These are phyloP conservation scores for Auriscalpium vulgare DNA, from an alignment of 768 basidiomycete species.

Conservation along the genomic window DNA sequence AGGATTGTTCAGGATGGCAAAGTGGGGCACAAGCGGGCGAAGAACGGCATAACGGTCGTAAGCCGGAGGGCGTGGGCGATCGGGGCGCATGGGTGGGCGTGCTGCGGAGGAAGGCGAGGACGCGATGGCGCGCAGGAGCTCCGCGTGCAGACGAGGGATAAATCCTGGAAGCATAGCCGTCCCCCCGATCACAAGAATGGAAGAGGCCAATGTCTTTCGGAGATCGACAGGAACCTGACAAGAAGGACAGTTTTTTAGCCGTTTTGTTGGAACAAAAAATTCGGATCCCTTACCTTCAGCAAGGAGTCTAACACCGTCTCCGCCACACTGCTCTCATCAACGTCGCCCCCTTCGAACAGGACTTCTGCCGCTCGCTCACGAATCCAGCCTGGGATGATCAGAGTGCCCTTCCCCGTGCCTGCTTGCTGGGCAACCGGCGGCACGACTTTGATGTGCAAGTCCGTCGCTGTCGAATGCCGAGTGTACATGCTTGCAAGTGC, in stretches of 20 bases:
- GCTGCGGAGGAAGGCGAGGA: constrained; percentile 27
- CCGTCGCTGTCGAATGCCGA: constrained; percentile 70
- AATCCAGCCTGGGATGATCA: constrained; percentile 92
- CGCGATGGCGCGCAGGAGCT: constrained; percentile 59
- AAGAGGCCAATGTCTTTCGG: constrained; percentile 72
- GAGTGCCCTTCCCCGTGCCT: constrained; percentile 67
- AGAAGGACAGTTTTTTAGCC: not conserved
- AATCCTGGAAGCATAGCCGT: constrained; percentile 91
- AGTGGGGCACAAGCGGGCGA: constrained; percentile 58
- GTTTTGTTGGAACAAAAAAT: too few species aligned
- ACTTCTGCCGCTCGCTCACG: constrained; percentile 87
- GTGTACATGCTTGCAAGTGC: constrained; percentile 63
- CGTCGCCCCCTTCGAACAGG: constrained; percentile 83
- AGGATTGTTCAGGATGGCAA: constrained; percentile 85
- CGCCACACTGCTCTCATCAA: constrained; percentile 79
- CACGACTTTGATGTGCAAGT: constrained; percentile 58
- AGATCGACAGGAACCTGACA: constrained; percentile 82
- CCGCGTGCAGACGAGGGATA: constrained; percentile 77
- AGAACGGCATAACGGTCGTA: constrained; percentile 75
- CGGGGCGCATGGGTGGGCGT: constrained; percentile 29
- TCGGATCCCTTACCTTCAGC: constrained; percentile 48
- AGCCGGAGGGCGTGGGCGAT: constrained; percentile 33
- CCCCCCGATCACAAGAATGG: constrained; percentile 83
- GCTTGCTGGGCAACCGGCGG: constrained; percentile 60
- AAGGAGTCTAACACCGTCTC: constrained; percentile 75